These are phyloP conservation scores for Exophiala sideris DNA, from an alignment of 2,329 filamentous ascomycete species.

Conservation along the genomic window DNA sequence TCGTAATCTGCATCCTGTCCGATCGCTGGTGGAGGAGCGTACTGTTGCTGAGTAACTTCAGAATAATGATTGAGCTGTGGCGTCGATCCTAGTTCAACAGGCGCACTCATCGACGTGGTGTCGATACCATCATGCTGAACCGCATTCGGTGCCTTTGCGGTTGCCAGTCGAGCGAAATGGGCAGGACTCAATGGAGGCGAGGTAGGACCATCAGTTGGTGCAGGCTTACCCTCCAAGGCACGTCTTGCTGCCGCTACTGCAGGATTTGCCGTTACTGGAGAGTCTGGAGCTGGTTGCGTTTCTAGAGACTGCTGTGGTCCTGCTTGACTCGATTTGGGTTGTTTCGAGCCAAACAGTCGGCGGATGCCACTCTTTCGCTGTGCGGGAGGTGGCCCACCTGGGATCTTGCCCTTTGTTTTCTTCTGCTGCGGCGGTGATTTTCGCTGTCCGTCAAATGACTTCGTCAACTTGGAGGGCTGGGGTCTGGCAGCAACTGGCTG, in stretches of 20 bases:
- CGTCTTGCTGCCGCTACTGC: conserved; percentile 27
- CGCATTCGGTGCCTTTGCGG: conserved; percentile 2
- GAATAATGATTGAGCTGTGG: conserved; percentile 31
- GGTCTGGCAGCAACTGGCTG: conserved; percentile 1
- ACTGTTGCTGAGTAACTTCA: conserved; percentile 32
- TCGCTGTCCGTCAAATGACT: conserved; percentile 17
- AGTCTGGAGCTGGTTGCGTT: conserved; percentile 1
- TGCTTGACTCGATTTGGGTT: conserved; percentile 18
- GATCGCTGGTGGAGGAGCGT: conserved; percentile 37
- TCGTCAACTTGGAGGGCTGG: conserved; percentile 20
- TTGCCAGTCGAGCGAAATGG: conserved; percentile 23
- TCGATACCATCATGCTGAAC: conserved; percentile 2
- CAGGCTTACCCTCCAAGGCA: conserved; percentile 28
- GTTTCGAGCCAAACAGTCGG: conserved; percentile 25
- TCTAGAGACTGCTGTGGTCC: conserved; percentile 3
- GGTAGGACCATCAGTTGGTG: conserved; percentile 13
- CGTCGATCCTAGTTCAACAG: conserved; percentile 26
- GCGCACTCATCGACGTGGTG: conserved; percentile 2
- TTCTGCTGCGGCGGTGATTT: conserved; percentile 18
- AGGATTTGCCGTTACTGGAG: conserved; percentile 15
- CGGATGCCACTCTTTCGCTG: conserved; percentile 25
- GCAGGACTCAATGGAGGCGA: conserved; percentile 27
- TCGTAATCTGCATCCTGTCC: conserved; percentile 52
- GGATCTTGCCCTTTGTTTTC: conserved; percentile 16
- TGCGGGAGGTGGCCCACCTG: conserved; percentile 20